phyloP scores from a whole-genome alignment of 23 red algal genomes.

The Pyropia haitanensis region DNA sequence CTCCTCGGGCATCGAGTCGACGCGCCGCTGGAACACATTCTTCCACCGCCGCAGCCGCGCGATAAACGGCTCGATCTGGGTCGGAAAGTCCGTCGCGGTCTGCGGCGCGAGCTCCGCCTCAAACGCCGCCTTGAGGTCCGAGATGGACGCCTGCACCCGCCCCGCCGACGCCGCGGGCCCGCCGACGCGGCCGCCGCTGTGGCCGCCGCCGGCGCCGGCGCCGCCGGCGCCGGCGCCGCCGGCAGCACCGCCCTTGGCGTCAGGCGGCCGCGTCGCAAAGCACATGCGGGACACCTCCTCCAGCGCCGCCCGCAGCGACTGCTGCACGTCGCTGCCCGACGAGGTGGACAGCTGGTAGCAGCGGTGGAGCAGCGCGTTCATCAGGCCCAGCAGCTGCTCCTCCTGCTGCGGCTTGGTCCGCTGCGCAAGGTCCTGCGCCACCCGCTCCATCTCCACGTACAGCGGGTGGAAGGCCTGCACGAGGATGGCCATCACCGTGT shows the following conservation, averaged over 20 bases:
- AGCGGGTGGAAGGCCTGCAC: constrained; percentile 40
- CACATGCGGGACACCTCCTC: constrained; percentile 84
- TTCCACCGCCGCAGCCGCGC: constrained; percentile 76
- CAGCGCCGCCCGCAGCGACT: constrained; percentile 65
- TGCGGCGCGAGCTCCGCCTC: constrained; percentile 86
- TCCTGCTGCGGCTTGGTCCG: constrained; percentile 69
- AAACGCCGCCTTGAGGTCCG: constrained; percentile 86
- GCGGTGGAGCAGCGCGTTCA: constrained; percentile 78
- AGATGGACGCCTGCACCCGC: constrained; percentile 25
- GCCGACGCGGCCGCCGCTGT: not conserved
- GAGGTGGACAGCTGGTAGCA: constrained; percentile 60
- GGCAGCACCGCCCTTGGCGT: not conserved
- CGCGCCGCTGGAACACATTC: constrained; percentile 68
- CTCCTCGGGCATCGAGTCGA: constrained; percentile 52
- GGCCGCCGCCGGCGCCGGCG: not conserved
- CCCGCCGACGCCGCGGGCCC: constrained; percentile 9
- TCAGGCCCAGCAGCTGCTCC: constrained; percentile 81
- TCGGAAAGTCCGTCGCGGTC: constrained; percentile 85
- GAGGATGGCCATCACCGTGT: constrained; percentile 72
- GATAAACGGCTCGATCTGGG: constrained; percentile 79
- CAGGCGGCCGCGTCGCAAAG: constrained; percentile 55
- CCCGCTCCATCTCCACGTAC: constrained; percentile 76
- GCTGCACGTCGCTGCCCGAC: constrained; percentile 37
- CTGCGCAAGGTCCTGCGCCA: constrained; percentile 46
- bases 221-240: not conserved